Conservation (phyloP, 495 filamentous ascomycete genomes). For the Penicillium odoratum region DNA sequence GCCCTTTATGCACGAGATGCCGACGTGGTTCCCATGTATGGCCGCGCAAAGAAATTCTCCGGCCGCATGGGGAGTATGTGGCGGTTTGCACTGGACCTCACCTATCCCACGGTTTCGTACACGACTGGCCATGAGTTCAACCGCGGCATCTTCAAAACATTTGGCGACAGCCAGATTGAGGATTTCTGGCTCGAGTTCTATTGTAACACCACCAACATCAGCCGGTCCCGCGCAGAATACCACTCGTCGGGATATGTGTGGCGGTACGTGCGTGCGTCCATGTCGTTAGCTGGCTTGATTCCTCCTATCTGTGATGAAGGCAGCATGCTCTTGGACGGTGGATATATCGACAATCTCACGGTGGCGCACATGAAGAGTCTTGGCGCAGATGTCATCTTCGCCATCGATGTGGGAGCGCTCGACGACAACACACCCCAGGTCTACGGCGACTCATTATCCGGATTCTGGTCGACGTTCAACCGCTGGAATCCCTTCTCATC, state of each 20-base stretch:
- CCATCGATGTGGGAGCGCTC: slow-evolving; percentile 87
- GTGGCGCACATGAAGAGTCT: slow-evolving; percentile 96
- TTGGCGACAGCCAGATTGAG: slow-evolving; percentile 94
- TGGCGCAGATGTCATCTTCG: slow-evolving; percentile 91
- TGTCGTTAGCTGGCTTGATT: slow-evolving; percentile 90
- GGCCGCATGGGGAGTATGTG: slow-evolving; percentile 97
- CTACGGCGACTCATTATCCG: slow-evolving; percentile 93
- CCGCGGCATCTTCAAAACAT: slow-evolving; percentile 97
- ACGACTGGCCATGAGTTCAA: slow-evolving; percentile 99
- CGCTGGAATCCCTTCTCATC: slow-evolving; percentile 94
- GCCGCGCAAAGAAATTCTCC: slow-evolving; percentile 93
- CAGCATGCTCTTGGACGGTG: slow-evolving; percentile 92
- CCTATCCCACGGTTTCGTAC: slow-evolving; percentile 92
- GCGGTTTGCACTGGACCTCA: slow-evolving; percentile 93
- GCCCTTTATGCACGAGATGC: slow-evolving; percentile 94
- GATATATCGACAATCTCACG: slow-evolving; percentile 96
- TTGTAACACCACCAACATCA: slow-evolving; percentile 98
- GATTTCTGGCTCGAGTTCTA: slow-evolving; percentile 99
- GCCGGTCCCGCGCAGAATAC: slow-evolving; percentile 81
- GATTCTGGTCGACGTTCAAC: slow-evolving; percentile 89
- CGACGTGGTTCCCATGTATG: slow-evolving; percentile 95
- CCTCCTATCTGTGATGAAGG: slow-evolving; percentile 96
- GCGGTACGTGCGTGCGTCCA: slow-evolving; percentile 93
- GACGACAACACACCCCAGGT: slow-evolving; percentile 88
- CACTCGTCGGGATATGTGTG: slow-evolving; percentile 95